Conservation (phyloP, 805 yeast genomes). For the Candida vartiovaarae region DNA sequence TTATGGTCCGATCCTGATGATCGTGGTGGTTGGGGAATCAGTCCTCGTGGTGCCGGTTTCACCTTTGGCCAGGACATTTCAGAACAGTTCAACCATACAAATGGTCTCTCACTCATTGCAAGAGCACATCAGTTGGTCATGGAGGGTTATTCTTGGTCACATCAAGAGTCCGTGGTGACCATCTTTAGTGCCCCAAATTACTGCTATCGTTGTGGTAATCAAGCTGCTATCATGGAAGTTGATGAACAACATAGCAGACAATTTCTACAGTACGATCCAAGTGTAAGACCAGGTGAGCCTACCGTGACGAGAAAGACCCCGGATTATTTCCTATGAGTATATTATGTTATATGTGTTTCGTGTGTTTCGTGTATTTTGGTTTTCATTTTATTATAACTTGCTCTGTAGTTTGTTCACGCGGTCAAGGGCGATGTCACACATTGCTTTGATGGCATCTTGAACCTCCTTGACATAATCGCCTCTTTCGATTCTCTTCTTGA, state of each 20-base stretch:
- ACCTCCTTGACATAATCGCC: conserved; percentile 51
- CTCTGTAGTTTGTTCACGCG: conserved; percentile 51
- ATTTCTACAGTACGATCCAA: conserved; percentile 92
- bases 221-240: conserved; percentile 97
- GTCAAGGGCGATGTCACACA: conserved; percentile 88
- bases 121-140: conserved; percentile 96
- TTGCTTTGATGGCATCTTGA: conserved; percentile 67
- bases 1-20: conserved; percentile 98
- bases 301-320: conserved; percentile 96
- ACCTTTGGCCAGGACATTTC: conserved; percentile 95
- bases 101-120: conserved; percentile 77
- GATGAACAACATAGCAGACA: conserved; percentile 90
- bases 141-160: conserved; percentile 96
- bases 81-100: conserved; percentile 89
- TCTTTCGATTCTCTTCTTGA: conserved; percentile 51
- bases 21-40: conserved; percentile 96
- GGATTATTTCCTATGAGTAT: conserved; percentile 74
- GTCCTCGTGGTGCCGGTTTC: conserved; percentile 98
- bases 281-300: conserved; percentile 96
- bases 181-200: conserved; percentile 94
- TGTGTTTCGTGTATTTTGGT: background rate
- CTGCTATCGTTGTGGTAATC: conserved; percentile 96
- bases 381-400: conserved; percentile 14
- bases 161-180: conserved; percentile 89
- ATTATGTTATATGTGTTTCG: background rate